Evolutionary conservation across 257 asterid species (phyloP).

Genomic region (Scutellaria minor): DNA sequence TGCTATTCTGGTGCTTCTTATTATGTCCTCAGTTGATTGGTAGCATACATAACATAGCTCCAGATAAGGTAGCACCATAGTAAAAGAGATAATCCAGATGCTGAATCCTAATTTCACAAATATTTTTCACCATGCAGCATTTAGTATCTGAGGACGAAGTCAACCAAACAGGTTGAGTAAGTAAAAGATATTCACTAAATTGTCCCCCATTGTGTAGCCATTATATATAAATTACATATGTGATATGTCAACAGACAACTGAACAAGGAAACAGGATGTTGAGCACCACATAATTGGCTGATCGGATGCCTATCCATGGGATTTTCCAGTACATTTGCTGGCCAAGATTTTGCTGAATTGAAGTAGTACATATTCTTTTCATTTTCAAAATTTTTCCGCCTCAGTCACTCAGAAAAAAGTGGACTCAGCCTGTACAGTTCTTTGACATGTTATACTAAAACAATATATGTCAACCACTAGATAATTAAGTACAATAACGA

Average conservation of each 20-base stretch:
- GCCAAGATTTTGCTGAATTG: background rate
- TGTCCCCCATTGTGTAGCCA: background rate
- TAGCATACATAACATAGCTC: constrained; percentile 12
- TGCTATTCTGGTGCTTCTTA: background rate
- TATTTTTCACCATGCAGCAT: background rate
- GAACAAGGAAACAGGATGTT: too few relatives aligned
- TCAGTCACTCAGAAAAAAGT: background rate
- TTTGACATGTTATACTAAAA: background rate
- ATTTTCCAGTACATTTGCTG: background rate
- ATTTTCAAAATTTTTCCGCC: background rate
- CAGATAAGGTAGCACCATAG: background rate
- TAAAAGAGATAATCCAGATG: background rate
- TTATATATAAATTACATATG: background rate
- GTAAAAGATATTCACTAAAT: constrained; percentile 17
- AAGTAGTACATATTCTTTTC: background rate
- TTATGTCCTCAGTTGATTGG: background rate
- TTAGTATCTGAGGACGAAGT: background rate
- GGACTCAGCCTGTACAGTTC: background rate
- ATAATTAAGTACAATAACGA: background rate
- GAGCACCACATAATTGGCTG: background rate
- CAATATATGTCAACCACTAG: background rate
- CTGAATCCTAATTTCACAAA: background rate
- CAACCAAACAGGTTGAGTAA: constrained; percentile 13
- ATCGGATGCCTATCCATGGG: background rate
- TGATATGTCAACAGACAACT: too few relatives aligned